Evolutionary conservation across 2,329 filamentous ascomycete species (phyloP).

Genomic region (Penicillium sp.): DNA sequence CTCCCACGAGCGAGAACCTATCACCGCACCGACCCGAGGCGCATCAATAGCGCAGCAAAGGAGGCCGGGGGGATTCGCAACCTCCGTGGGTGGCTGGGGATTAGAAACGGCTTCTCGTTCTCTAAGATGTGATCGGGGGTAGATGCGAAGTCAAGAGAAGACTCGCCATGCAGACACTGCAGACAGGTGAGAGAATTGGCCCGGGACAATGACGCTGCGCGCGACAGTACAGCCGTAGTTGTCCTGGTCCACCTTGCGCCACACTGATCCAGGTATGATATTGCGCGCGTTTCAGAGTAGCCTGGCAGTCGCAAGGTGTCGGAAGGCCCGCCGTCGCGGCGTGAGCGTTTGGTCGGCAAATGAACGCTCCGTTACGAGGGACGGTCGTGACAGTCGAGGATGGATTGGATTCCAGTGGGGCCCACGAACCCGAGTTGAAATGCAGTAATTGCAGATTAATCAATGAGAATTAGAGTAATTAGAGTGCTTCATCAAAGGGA

Average conservation of each 20-base stretch:
- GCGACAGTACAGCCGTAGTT: conserved; percentile 10
- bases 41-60: conserved; percentile 27
- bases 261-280: conserved; percentile 15
- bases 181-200: conserved; percentile 8
- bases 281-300: conserved; percentile 21
- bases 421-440: conserved; percentile 1
- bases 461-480: conserved; percentile 24
- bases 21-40: conserved; percentile 18
- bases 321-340: no score
- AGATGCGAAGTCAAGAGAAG: conserved; percentile 8
- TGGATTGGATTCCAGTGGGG: conserved; percentile 17
- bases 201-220: conserved; percentile 15
- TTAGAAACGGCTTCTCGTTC: neutral
- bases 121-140: conserved; percentile 7
- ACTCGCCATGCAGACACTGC: conserved; percentile 19
- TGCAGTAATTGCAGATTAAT: conserved; percentile 20
- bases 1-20: conserved; percentile 28
- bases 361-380: no score
- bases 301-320: conserved; percentile 5
- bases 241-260: conserved; percentile 17
- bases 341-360: no score
- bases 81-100: neutral
- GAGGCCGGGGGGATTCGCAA: no score
- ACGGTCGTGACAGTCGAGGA: conserved; percentile 17
- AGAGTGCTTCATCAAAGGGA: conserved; percentile 15